Evolutionary conservation across 2,329 filamentous ascomycete genomes (phyloP), one percentile per base, ranked within the genome.

Genomic region (Dactylellina haptotyla): DNA sequence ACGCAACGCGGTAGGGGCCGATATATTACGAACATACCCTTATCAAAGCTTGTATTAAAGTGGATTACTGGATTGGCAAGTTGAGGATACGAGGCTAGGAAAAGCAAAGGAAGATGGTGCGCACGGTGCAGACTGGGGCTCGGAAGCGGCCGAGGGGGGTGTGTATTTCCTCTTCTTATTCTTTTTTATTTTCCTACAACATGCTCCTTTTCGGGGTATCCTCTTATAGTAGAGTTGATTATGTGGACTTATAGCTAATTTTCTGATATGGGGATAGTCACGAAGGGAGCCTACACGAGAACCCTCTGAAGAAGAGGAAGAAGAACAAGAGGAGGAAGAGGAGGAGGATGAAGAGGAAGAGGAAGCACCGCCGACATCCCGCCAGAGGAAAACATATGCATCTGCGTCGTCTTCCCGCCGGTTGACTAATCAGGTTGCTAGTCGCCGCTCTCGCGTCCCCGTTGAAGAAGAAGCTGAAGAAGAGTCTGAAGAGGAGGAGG

Each of bases 261-360:
- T n/a, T n/a, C n/a, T n/a, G n/a, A n/a, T n/a, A n/a, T n/a, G n/a
- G n/a, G n/a, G n/a, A 54, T 53, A 73, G 69, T 73, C 69, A 3
- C 67, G 56, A 48, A 41, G 59, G 23, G 66, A 71, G 41, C 48
- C 50, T 8, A 43, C 54, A 1, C 25, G 61, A 10, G 67, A 72
- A 54, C 59, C 65, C 20, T 61, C 59, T 6, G 50, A 63, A 12
- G 76, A 76, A 23, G 62, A 70, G 30, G 64, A 70, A 4, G 76
- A 75, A 8, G 48, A 75, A 2, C 75, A 77, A 12, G 69, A 75
- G 18, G 66, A 59, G 14, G 48, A 71, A 51, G 63, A 54, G 10
- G 73, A 57, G 14, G 67, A 66, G 14, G 75, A 72, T 25, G 71
- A 75, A 23, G 73, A 75, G 39, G 57, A 73, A 8, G 69, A 51